Percentiles rank a stretch among this genome's conserved stretches.
Evolutionary conservation across 225 moss, liverwort and hornwort species (phyloP).

Genomic region (Antitrichia curtipendula): DNA sequence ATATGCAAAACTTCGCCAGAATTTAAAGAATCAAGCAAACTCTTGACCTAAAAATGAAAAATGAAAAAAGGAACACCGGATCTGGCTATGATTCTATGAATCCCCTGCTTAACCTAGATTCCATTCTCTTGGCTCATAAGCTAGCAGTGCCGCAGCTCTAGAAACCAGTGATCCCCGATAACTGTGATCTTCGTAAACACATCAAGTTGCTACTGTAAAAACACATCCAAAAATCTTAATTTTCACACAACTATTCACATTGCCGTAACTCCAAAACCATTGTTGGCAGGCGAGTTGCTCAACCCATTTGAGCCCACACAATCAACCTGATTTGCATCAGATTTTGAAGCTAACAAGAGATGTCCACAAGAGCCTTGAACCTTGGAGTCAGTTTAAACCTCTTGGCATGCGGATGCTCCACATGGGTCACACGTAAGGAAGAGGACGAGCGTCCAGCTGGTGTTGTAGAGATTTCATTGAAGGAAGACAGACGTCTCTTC

Average conservation of each 20-base stretch:
- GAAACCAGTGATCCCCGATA: not conserved
- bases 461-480: not conserved
- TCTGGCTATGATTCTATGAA: not conserved
- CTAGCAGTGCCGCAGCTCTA: not conserved
- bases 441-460: not conserved
- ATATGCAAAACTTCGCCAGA: too few species aligned
- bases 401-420: not conserved
- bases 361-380: conserved; percentile 34
- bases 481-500: not conserved
- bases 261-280: not conserved
- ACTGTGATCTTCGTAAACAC: not conserved
- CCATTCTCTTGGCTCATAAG: not conserved
- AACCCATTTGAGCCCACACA: not conserved
- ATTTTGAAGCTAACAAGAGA: not conserved
- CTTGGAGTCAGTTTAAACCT: conserved; percentile 12
- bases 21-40: not conserved
- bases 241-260: not conserved
- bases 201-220: not conserved
- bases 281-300: not conserved
- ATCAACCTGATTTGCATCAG: not conserved
- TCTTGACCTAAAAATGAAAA: not conserved
- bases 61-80: too few species aligned
- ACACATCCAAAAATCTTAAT: not conserved
- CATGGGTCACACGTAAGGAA: not conserved
- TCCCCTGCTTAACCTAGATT: not conserved